phyloP scores from a whole-genome alignment of 148 eudicot species.

The Tetragonia tetragonoides region DNA sequence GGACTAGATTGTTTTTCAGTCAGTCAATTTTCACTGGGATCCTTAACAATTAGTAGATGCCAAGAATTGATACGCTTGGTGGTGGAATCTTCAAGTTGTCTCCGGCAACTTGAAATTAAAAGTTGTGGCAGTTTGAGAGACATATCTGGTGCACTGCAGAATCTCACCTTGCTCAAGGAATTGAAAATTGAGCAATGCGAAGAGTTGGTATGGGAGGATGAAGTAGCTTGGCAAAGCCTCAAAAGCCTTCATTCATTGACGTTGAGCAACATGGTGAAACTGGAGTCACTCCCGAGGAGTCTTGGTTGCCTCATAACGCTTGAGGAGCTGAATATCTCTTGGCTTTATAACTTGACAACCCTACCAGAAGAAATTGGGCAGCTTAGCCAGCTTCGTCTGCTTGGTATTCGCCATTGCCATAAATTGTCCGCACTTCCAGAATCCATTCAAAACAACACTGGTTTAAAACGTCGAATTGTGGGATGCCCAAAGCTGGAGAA shows the following conservation, averaged over 20 bases:
- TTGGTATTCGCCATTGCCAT: background rate
- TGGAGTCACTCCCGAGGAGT: background rate
- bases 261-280: constrained; percentile 1
- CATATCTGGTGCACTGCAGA: background rate
- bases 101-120: background rate
- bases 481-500: background rate
- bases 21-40: background rate
- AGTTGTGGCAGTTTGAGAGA: background rate
- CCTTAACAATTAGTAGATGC: background rate
- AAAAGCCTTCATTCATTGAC: background rate
- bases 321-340: background rate
- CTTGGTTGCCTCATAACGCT: background rate
- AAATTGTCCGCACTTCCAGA: background rate
- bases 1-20: background rate
- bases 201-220: background rate
- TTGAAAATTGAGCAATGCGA: background rate
- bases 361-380: background rate
- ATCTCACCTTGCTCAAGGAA: background rate
- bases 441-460: background rate
- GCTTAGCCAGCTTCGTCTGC: background rate
- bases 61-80: background rate
- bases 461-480: background rate
- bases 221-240: background rate
- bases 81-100: background rate
- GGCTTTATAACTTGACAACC: background rate